Evolutionary conservation across 1,284 basidiomycete species (phyloP).

Genomic region (Takashimella tepidaria): DNA sequence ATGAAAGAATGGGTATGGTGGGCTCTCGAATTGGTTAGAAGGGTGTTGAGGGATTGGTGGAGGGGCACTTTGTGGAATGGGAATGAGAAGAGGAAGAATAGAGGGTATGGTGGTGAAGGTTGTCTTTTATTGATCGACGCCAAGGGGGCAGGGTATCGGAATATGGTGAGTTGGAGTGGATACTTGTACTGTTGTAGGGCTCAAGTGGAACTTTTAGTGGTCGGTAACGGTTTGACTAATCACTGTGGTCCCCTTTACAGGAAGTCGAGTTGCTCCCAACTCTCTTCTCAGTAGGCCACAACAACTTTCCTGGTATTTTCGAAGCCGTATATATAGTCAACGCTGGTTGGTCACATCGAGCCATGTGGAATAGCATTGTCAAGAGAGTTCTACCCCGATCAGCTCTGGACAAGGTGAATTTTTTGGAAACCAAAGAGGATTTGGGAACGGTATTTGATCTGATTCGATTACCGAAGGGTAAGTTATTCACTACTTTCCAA

Average conservation of each 20-base stretch:
- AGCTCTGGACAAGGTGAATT: slow-evolving; percentile 50
- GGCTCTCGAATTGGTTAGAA: slow-evolving; percentile 36
- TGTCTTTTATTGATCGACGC: slow-evolving; percentile 43
- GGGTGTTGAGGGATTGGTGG: slow-evolving; percentile 38
- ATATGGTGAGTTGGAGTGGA: slow-evolving; percentile 34
- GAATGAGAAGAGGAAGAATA: slow-evolving; percentile 2
- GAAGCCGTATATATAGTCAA: slow-evolving; percentile 49
- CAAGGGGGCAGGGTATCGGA: slow-evolving; percentile 41
- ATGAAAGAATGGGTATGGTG: slow-evolving; percentile 45
- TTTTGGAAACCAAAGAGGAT: slow-evolving; percentile 33
- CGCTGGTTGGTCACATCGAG: slow-evolving; percentile 51
- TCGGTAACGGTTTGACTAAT: too few species aligned
- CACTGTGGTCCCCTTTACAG: slow-evolving; percentile 24
- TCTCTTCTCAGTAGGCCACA: slow-evolving; percentile 37
- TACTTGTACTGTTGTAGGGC: too few species aligned
- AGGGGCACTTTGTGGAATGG: slow-evolving; percentile 6
- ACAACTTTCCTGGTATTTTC: slow-evolving; percentile 46
- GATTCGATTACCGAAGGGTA: slow-evolving; percentile 29
- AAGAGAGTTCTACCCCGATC: slow-evolving; percentile 49
- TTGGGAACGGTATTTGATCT: slow-evolving; percentile 34
- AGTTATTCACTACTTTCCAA: slow-evolving; percentile 10
- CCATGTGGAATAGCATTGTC: slow-evolving; percentile 50
- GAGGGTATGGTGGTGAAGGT: slow-evolving; percentile 31
- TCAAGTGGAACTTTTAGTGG: too few species aligned
- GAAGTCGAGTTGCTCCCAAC: slow-evolving; percentile 47